These are phyloP conservation scores for Canna indica DNA, from an alignment of 176 grass and related monocot genomes.

Conservation along the genomic window DNA sequence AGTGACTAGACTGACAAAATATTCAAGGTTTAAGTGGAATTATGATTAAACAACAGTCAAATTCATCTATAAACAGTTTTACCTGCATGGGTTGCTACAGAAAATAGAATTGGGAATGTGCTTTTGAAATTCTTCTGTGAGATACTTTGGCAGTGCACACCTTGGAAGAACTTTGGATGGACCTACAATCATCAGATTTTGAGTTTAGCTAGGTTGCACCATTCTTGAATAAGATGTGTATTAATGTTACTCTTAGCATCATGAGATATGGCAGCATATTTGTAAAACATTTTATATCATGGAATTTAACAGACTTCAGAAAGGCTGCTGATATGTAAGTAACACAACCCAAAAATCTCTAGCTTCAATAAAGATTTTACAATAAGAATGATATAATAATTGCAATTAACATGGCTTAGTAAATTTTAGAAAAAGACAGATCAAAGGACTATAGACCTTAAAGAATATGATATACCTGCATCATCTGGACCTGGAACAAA, in stretches of 20 bases:
- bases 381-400: slow-evolving; percentile 4
- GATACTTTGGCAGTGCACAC: slow-evolving; percentile 81
- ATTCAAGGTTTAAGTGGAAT: background rate
- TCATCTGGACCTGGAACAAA: slow-evolving; percentile 89
- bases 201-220: background rate
- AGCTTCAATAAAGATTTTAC: no score
- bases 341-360: no score
- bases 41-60: background rate
- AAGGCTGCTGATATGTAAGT: background rate
- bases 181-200: slow-evolving; percentile 30
- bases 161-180: slow-evolving; percentile 90
- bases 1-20: background rate
- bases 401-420: background rate
- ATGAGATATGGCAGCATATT: background rate
- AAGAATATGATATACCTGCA: slow-evolving; percentile 48
- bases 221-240: background rate
- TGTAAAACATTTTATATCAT: background rate
- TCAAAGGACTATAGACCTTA: no score
- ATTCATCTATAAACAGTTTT: slow-evolving; percentile 6
- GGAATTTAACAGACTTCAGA: background rate
- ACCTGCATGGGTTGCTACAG: slow-evolving; percentile 95
- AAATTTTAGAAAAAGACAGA: no score
- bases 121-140: slow-evolving; percentile 79
- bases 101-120: slow-evolving; percentile 91
- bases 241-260: background rate